Conservation (phyloP, 2,329 filamentous ascomycete species). For the Ascochyta clinopodiicola region DNA sequence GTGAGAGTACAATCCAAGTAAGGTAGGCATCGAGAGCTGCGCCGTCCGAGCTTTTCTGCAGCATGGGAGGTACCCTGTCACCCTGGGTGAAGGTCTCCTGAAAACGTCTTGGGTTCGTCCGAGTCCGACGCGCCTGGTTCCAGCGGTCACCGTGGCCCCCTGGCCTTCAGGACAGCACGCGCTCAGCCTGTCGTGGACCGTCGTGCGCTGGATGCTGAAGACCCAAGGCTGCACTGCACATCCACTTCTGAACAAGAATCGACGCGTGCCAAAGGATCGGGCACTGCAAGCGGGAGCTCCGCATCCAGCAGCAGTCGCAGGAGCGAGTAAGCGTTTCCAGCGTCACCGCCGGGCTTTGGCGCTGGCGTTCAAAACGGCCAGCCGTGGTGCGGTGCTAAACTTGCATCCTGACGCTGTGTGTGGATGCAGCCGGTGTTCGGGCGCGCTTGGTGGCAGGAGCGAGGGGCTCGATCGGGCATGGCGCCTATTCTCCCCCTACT, state of each 20-base stretch:
- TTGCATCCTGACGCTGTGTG: constrained; percentile 22
- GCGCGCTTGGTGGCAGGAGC: constrained; percentile 21
- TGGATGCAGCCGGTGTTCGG: constrained; percentile 12
- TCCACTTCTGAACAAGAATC: neutral
- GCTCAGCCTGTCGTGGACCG: constrained; percentile 1
- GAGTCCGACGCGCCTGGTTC: constrained; percentile 16
- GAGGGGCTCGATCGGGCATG: constrained; percentile 14
- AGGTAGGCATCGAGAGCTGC: too few species aligned
- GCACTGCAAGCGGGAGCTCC: constrained; percentile 13
- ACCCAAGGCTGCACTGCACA: neutral
- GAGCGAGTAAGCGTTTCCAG: constrained; percentile 22
- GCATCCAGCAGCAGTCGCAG: constrained; percentile 23
- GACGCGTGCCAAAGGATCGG: neutral
- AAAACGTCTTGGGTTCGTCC: constrained; percentile 14
- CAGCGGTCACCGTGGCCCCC: constrained; percentile 1
- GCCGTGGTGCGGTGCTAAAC: constrained; percentile 21
- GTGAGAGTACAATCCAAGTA: too few species aligned
- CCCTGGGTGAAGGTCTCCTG: constrained; percentile 30
- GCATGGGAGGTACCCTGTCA: constrained; percentile 4
- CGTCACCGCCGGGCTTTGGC: constrained; percentile 27
- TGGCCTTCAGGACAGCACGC: constrained; percentile 14
- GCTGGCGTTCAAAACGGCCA: constrained; percentile 31
- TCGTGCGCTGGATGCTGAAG: neutral
- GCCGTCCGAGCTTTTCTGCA: too few species aligned
- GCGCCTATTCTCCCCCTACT: constrained; percentile 35